Base-by-base conservation (phyloP, 1,139 yeast genomes). In the Pichia sp. region DNA sequence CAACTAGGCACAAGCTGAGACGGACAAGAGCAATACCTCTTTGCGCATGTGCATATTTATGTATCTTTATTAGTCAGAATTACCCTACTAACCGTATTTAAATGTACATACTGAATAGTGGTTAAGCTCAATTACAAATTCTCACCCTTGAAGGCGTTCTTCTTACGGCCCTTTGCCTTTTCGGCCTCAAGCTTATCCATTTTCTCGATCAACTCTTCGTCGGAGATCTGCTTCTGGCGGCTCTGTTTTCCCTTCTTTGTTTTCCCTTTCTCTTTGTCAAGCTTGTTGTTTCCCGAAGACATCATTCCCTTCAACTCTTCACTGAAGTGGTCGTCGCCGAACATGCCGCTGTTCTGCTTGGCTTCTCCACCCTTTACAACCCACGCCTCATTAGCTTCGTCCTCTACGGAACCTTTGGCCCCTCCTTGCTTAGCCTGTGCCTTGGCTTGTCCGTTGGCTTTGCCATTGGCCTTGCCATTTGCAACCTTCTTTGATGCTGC, bases 1-100 rank as follows among this genome's bases (percentile, higher is more conserved):
- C 50, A 66, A 66, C 32, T 62, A 47, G 19, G 4, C 13, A 46
- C 16, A 11, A 23, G 26, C 26, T 23, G 26, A 23, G 26, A 23
- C 26, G 26, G 26, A 23, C 26, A 23, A 23, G 26, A 23, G 26
- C 26, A 23, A 23, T 42, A 46, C 16, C 4, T 26, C 8, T 8
- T 32, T 13, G 13, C 36, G 36, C 36, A 32, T 32, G 13, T 23
- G 26, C 26, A 23, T 23, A 23, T 23, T 23, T 23, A 23, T 23
- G 26, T 23, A 23, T 23, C 26, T 23, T 23, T 23, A 23, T 23
- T 23, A 23, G 26, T 23, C 26, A 23, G 26, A 23, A 23, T 23
- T 23, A 23, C 26, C 26, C 26, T 23, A 23, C 26, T 29, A 29
- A 30, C 32, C 10, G 15, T 10, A n/a, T 29, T 10, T 23, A 45